Evolutionary conservation across 169 alveolate genomes (phyloP).

Genomic region (Plasmodium berghei): DNA sequence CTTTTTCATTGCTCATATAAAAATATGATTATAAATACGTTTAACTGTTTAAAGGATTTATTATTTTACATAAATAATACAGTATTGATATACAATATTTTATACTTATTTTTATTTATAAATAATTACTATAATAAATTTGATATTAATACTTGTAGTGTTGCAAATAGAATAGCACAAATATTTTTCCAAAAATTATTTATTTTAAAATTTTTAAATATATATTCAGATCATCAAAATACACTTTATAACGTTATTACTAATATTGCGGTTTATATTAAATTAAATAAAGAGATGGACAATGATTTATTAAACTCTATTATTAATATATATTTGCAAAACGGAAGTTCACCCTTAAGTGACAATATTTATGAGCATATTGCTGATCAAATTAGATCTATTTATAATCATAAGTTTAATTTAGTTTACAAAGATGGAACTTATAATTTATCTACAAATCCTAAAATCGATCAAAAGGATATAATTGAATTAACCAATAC

Average conservation of each 20-base stretch:
- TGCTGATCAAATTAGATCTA: neutral
- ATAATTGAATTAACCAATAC: neutral
- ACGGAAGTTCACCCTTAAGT: neutral
- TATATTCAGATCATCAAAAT: slow-evolving; percentile 16
- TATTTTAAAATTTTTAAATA: slow-evolving; percentile 33
- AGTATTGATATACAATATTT: slow-evolving; percentile 1
- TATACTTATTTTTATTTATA: slow-evolving; percentile 36
- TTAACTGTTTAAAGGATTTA: slow-evolving; percentile 12
- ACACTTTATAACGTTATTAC: neutral
- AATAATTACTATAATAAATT: slow-evolving; percentile 34
- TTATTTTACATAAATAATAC: slow-evolving; percentile 25
- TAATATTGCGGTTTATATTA: slow-evolving; percentile 25
- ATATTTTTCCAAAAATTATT: slow-evolving; percentile 52
- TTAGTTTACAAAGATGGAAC: slow-evolving; percentile 28
- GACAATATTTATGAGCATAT: slow-evolving; percentile 12
- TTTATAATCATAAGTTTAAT: neutral
- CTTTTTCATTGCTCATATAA: slow-evolving; percentile 41
- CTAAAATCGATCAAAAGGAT: neutral
- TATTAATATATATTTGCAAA: slow-evolving; percentile 42
- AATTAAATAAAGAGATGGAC: slow-evolving; percentile 20
- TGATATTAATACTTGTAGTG: neutral
- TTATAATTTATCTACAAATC: slow-evolving; percentile 1
- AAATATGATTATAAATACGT: slow-evolving; percentile 52
- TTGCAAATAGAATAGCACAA: slow-evolving; percentile 8
- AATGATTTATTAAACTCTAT: slow-evolving; percentile 31